Evolutionary conservation across 371 early-diverging fungal genomes (phyloP), one percentile per base, ranked within the genome.

Genomic region (Fennellomyces sp.): DNA sequence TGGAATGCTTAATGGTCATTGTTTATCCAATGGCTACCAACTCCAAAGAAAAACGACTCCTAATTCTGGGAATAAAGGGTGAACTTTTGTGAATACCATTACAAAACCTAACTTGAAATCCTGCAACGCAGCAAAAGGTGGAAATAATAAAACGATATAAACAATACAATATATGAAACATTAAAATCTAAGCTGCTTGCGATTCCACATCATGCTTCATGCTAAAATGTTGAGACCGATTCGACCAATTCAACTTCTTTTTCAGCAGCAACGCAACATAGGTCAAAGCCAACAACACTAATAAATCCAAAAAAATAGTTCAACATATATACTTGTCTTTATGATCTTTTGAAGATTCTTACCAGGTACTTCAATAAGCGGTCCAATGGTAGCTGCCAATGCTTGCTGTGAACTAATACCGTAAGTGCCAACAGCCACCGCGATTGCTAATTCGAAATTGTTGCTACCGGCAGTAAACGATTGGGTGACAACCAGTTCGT

Each of bases 361-460:
- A 64, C 85, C 87, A 35, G 92, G 92, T 0, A 92, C 92, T 70
- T 92, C 92, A 48, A 87, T 85, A 51, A 92, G 66, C 11, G 90
- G 89, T 2, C 91, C 92, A n/a, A 90, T 81, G 3, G 87, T 86
- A 5, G 90, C 81, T 10, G 88, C 87, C 41, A 91, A 61, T 0
- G 90, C 89, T 61, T 89, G 83, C 52, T 81, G 69, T 11, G 88
- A 88, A 23, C 81, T 66, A 17, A 86, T 80, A 3, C 91, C 92
- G 65, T 78, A 92, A 0, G 81, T 81, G 0, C 88, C 88, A 8
- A 88, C 80, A 1, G 89, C 88, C 0, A 92, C 86, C 27, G 90
- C 91, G 49, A 92, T 89, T 25, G 92, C 90, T 21, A 92, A 66
- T 57, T 92, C 92, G 66, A 92, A 92, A 41, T 90, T 90, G 64